Base-by-base conservation (phyloP, 495 filamentous ascomycete species). In the Wilcoxina mikolae region DNA sequence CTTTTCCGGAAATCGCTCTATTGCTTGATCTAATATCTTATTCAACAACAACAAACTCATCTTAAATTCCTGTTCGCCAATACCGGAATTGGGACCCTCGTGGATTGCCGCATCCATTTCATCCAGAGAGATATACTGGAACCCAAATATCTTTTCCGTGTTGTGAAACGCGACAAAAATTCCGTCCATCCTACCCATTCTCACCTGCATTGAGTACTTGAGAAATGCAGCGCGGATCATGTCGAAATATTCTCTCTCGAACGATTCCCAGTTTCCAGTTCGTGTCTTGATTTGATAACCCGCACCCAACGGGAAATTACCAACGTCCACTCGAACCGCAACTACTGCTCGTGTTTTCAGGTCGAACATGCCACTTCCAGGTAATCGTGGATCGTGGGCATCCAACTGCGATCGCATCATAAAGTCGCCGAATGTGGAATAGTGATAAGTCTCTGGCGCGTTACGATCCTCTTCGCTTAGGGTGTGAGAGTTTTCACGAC, bases 131-230 rank as follows among this genome's bases (percentile, higher is more conserved):
- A 99, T 72, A 62, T 99, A 99, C 67, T 96, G 91, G 68, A 99
- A 99, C 0, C 91, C 91, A 65, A 99, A 99, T 41, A 99, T 94
- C 29, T 87, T 80, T 66, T 94, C 76, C 3, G 86, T 81, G 61
- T 99, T 99, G 70, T 99, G 91, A 67, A 80, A 96, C 11, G 93
- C 93, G n/a, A 95, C 85, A 60, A 95, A 96, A 47, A 96, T 95
- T 48, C 91, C 91, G 58, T 96, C 89, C 91, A 99, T 99, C 20
- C 93, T 80, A 25, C 91, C 91, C 74, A 96, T 87, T 22, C 91
- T 81, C 29, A 89, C 91, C 67, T 99, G 91, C 23, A 99, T 73
- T 3, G 88, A 94, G 66, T 99, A 99, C 62, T 96, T 96, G 54
- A 99, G 71, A 72, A 99, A 94, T 4, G 90, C 90, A 1, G 86